These are phyloP conservation scores for Mediolabrus comicus DNA, from an alignment of 108 stramenopile genomes.

Conservation along the genomic window DNA sequence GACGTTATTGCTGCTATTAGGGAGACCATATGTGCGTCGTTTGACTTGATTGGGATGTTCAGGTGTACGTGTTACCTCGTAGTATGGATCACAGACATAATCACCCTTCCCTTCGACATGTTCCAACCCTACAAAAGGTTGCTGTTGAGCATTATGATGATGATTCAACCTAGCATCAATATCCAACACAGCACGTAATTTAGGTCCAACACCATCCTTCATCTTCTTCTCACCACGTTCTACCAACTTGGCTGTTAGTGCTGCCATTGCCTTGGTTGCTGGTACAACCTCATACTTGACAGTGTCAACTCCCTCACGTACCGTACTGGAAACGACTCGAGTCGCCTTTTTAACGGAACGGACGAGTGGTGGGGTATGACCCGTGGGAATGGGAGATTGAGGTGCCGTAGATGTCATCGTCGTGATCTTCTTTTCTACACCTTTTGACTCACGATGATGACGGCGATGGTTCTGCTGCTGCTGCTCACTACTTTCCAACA, in stretches of 20 bases:
- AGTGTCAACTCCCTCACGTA: too few species aligned
- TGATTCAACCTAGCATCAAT: background rate
- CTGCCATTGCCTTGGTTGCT: background rate
- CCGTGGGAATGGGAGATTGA: background rate
- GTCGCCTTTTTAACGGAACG: background rate
- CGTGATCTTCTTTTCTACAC: background rate
- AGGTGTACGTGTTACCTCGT: slow-evolving; percentile 15
- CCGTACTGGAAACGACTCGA: background rate
- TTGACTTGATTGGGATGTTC: background rate
- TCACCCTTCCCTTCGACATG: slow-evolving; percentile 11
- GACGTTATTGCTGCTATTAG: background rate
- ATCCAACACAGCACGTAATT: background rate
- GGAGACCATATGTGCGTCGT: background rate
- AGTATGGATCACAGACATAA: slow-evolving; percentile 35
- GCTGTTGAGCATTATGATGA: background rate
- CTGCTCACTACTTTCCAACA: background rate
- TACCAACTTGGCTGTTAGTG: background rate
- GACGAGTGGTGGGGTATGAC: background rate
- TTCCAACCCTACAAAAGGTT: background rate
- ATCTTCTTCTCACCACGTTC: background rate
- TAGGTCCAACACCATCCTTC: background rate
- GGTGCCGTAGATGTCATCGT: background rate
- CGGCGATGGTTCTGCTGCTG: background rate
- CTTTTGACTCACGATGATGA: background rate
- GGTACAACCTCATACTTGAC: background rate